These are phyloP conservation scores for Plasmodium inui DNA, from an alignment of 169 alveolate genomes.

Conservation along the genomic window DNA sequence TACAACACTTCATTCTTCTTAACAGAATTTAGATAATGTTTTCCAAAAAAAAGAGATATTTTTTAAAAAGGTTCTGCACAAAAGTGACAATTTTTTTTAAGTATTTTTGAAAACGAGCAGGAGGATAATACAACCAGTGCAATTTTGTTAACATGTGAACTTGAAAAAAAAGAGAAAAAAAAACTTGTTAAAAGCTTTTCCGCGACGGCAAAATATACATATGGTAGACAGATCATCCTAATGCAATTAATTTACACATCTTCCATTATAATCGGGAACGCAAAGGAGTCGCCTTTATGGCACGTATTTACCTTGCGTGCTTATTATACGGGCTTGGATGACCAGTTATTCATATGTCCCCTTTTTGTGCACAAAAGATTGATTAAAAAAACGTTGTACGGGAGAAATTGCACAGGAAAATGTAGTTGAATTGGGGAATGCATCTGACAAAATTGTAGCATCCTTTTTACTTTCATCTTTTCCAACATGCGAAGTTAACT, in stretches of 20 bases:
- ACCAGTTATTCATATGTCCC: not conserved
- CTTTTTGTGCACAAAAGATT: not conserved
- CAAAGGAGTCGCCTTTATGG: not conserved
- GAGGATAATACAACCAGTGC: not conserved
- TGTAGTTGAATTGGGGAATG: not conserved
- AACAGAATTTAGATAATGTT: not conserved
- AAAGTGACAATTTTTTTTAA: not conserved
- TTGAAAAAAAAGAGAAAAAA: not conserved
- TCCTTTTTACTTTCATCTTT: not conserved
- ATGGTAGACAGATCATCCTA: not conserved
- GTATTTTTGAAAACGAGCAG: not conserved
- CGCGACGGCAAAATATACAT: not conserved
- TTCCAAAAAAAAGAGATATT: not conserved
- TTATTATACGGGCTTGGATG: not conserved
- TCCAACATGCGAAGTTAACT: not conserved
- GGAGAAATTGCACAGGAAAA: not conserved
- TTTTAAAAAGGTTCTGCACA: not conserved
- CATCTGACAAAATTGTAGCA: not conserved
- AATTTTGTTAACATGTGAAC: not conserved
- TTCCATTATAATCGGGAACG: not conserved
- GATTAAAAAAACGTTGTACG: not conserved
- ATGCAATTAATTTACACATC: not conserved
- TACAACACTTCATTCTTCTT: not conserved
- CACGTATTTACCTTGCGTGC: not conserved
- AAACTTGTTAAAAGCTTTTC: not conserved